A percentile compares a stretch with the other conserved stretches of the same genome.
Conservation (phyloP, 2,329 filamentous ascomycete species). For the Hypoxylon rubiginosum region DNA sequence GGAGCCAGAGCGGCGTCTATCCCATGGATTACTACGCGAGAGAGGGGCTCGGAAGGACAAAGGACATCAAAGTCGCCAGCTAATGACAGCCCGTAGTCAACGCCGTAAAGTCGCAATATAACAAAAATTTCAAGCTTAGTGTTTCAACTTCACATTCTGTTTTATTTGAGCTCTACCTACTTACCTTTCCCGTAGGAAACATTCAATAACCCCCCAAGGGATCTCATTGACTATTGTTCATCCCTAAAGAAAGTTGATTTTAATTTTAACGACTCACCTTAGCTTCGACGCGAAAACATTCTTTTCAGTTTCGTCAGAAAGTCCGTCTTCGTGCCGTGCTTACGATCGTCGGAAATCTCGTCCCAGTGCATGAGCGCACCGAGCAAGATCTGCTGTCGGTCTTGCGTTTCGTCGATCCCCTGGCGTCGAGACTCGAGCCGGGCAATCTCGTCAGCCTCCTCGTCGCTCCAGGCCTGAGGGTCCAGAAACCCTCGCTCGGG, state of each 20-base stretch:
- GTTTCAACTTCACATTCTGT: neutral
- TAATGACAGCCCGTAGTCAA: slow-evolving; percentile 23
- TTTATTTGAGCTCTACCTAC: neutral
- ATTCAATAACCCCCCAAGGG: neutral
- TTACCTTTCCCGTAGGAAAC: neutral
- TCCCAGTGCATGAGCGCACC: neutral
- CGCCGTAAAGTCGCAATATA: no score
- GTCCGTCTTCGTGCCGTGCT: neutral
- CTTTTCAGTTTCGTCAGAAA: neutral
- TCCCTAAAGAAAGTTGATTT: neutral
- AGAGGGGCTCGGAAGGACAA: slow-evolving; percentile 88
- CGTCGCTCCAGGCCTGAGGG: neutral
- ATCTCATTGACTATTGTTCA: neutral
- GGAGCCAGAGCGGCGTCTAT: slow-evolving; percentile 78
- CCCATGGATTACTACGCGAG: slow-evolving; percentile 99
- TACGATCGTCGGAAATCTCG: neutral
- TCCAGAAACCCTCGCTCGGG: neutral
- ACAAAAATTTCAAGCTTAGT: neutral
- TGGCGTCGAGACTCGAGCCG: neutral
- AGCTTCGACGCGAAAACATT: neutral
- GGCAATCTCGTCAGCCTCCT: neutral
- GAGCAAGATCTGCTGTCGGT: neutral
- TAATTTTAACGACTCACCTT: neutral
- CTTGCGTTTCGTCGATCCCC: neutral
- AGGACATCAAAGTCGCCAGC: slow-evolving; percentile 48